A percentile compares a stretch with the other conserved stretches of the same genome.
Evolutionary conservation across 768 basidiomycete genomes (phyloP).

Genomic region (Chalciporus sphaerocephalus): DNA sequence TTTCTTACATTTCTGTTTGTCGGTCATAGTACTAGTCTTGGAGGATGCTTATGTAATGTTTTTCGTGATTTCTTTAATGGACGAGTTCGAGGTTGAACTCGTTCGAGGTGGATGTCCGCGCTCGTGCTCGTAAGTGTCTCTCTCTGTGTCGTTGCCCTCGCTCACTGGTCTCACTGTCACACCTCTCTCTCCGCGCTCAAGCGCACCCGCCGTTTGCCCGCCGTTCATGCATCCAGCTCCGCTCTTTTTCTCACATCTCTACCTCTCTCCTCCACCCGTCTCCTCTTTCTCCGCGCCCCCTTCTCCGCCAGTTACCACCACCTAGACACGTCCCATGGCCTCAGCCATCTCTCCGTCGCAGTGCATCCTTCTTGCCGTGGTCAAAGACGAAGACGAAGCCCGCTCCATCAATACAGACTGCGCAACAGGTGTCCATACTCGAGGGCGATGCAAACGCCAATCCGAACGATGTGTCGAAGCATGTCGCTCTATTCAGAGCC

Average conservation of each 20-base stretch:
- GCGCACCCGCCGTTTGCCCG: conserved; percentile 13
- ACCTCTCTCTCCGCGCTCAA: conserved; percentile 28
- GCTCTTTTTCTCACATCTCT: conserved; percentile 13
- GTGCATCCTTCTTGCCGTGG: conserved; percentile 31
- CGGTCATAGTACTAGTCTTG: conserved; percentile 26
- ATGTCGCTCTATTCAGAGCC: conserved; percentile 65
- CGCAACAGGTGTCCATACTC: conserved; percentile 65
- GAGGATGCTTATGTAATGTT: conserved; percentile 16
- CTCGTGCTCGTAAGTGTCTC: conserved; percentile 12
- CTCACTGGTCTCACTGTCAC: too few species aligned
- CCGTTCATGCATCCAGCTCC: conserved; percentile 9
- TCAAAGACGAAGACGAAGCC: conserved; percentile 34
- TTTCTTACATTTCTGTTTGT: conserved; percentile 37
- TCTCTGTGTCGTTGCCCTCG: too few species aligned
- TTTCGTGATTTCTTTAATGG: too few species aligned
- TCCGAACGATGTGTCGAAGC: conserved; percentile 65
- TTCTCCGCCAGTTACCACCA: conserved; percentile 17
- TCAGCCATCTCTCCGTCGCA: conserved; percentile 20
- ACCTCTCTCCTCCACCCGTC: conserved; percentile 16
- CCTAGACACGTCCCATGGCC: conserved; percentile 39
- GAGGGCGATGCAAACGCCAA: conserved; percentile 76
- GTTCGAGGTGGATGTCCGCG: conserved; percentile 7
- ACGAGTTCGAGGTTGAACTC: not conserved
- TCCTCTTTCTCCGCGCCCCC: conserved; percentile 1
- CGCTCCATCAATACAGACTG: conserved; percentile 57